phyloP scores from a whole-genome alignment of 2,329 filamentous ascomycete species.

The Monilinia aucupariae region DNA sequence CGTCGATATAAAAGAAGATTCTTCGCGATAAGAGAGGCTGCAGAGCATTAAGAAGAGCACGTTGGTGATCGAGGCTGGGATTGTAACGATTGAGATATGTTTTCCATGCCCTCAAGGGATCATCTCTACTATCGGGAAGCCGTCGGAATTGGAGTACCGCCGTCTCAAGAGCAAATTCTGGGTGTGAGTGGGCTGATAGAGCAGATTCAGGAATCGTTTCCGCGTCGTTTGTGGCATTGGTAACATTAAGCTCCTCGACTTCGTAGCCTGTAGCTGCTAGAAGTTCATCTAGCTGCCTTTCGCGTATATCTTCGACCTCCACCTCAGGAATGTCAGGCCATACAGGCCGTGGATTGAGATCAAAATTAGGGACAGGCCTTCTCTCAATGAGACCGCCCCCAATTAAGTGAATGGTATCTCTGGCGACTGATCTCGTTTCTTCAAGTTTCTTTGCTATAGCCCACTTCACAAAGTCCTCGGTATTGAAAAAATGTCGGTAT shows the following conservation, averaged over 20 bases:
- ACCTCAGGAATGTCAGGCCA: conserved; percentile 27
- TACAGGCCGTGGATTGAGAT: conserved; percentile 2
- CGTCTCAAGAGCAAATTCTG: conserved; percentile 5
- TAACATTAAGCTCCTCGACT: conserved; percentile 31
- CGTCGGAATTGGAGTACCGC: background rate
- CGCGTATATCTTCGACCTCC: conserved; percentile 31
- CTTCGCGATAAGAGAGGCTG: background rate
- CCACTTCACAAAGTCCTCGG: conserved; percentile 38
- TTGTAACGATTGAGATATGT: background rate
- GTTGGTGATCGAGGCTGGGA: background rate
- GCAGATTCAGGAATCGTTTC: background rate
- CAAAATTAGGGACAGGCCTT: background rate
- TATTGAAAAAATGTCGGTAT: conserved; percentile 46
- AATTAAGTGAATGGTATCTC: background rate
- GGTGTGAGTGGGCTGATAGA: background rate
- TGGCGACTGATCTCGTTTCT: background rate
- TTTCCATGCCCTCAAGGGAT: conserved; percentile 8
- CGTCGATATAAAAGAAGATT: conserved; percentile 3
- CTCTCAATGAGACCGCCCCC: background rate
- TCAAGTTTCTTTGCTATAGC: conserved; percentile 22
- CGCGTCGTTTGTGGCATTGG: background rate
- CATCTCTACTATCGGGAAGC: background rate
- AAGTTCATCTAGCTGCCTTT: conserved; percentile 30
- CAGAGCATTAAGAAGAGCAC: background rate
- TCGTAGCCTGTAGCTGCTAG: conserved; percentile 29